A percentile compares a stretch with the other conserved stretches of the same genome.
These are phyloP conservation scores for Beauveria caledonica DNA, from an alignment of 2,329 filamentous ascomycete species.

Conservation along the genomic window DNA sequence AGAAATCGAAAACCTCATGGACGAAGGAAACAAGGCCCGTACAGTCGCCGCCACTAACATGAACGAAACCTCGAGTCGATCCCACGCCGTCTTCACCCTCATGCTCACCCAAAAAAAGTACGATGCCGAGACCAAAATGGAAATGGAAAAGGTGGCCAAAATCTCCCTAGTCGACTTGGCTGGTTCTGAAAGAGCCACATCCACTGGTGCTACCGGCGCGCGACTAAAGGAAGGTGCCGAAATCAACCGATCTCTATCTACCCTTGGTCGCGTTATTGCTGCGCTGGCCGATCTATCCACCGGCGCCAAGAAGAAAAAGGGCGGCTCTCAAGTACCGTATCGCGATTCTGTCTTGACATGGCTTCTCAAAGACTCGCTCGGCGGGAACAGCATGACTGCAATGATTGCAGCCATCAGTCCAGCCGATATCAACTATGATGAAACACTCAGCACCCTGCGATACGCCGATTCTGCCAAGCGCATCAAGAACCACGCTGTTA, in stretches of 20 bases:
- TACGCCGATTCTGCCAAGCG: constrained; percentile 97
- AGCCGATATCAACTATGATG: constrained; percentile 97
- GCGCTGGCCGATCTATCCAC: constrained; percentile 85
- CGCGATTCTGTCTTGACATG: constrained; percentile 95
- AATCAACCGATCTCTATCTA: constrained; percentile 95
- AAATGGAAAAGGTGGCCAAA: constrained; percentile 94
- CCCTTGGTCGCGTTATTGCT: constrained; percentile 93
- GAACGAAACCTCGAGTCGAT: constrained; percentile 98
- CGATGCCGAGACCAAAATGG: constrained; percentile 90
- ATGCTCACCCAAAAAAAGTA: constrained; percentile 91
- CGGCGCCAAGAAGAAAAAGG: constrained; percentile 70
- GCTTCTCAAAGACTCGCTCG: constrained; percentile 92
- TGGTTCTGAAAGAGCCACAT: constrained; percentile 94
- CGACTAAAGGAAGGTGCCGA: constrained; percentile 95
- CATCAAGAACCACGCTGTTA: constrained; percentile 99
- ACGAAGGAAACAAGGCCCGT: constrained; percentile 96
- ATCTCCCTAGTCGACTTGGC: constrained; percentile 97
- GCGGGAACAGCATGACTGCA: constrained; percentile 97
- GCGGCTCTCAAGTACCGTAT: constrained; percentile 74
- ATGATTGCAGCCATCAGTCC: constrained; percentile 99
- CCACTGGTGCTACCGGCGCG: constrained; percentile 90
- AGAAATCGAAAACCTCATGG: constrained; percentile 97
- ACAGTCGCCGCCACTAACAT: constrained; percentile 98
- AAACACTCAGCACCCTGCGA: constrained; percentile 88
- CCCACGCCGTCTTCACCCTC: constrained; percentile 94